Evolutionary conservation across 352 stramenopile species (phyloP).

Genomic region (Hyaloperonospora brassicae): DNA sequence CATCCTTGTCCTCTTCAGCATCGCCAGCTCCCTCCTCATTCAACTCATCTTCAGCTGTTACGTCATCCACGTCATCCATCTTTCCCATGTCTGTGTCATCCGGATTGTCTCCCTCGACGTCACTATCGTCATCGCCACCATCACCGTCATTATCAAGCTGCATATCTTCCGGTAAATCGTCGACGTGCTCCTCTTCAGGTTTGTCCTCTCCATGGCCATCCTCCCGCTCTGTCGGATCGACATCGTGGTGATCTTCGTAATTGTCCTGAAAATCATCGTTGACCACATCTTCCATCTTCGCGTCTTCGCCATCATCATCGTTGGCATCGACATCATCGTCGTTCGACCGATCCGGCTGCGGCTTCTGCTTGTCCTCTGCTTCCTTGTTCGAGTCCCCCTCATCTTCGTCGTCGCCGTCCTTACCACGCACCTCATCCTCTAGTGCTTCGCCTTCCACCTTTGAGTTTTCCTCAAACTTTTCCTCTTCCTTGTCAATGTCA

Average conservation of each 20-base stretch:
- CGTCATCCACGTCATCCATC: conserved; percentile 30
- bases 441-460: conserved; percentile 72
- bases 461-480: conserved; percentile 89
- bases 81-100: conserved; percentile 55
- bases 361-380: conserved; percentile 42
- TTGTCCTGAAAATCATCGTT: conserved; percentile 89
- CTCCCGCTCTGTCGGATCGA: conserved; percentile 51
- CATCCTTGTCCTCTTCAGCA: conserved; percentile 36
- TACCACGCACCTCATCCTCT: conserved; percentile 84
- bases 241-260: conserved; percentile 66
- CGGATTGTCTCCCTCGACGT: conserved; percentile 32
- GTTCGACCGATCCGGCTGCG: conserved; percentile 39
- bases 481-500: conserved; percentile 93
- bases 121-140: conserved; percentile 31
- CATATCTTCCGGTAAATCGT: conserved; percentile 80
- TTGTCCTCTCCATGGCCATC: conserved; percentile 50
- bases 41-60: conserved; percentile 6
- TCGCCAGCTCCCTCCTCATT: conserved; percentile 31
- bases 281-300: conserved; percentile 77
- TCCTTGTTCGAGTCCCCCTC: conserved; percentile 55
- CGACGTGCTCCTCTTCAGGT: conserved; percentile 50
- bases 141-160: conserved; percentile 65
- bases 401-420: conserved; percentile 81
- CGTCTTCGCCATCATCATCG: conserved; percentile 32
- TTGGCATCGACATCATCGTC: conserved; percentile 34